phyloP scores from a whole-genome alignment of 148 eudicot species.

The Silene conica region DNA sequence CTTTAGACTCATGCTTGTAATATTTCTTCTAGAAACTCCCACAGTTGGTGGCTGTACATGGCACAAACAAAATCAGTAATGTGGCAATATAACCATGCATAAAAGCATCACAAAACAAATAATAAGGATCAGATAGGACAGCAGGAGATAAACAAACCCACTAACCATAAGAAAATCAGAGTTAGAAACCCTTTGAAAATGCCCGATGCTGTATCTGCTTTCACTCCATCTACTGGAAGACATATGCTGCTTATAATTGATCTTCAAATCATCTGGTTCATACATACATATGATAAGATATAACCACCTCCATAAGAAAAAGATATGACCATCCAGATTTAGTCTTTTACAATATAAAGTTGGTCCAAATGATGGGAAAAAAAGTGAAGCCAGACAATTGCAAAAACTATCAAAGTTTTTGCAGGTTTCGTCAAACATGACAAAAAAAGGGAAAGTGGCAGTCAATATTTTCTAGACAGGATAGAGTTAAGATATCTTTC shows the following conservation, averaged over 20 bases:
- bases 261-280: constrained; percentile 38
- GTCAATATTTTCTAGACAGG: too few relatives aligned
- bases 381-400: too few relatives aligned
- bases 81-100: background rate
- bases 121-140: constrained; percentile 9
- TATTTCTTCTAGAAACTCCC: constrained; percentile 26
- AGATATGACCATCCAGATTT: background rate
- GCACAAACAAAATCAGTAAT: constrained; percentile 1
- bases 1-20: constrained; percentile 25
- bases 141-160: constrained; percentile 12
- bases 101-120: constrained; percentile 3
- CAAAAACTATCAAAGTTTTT: too few relatives aligned
- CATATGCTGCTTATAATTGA: constrained; percentile 28
- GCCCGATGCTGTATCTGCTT: constrained; percentile 28
- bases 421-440: too few relatives aligned
- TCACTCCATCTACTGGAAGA: constrained; percentile 33
- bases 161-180: constrained; percentile 36
- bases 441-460: too few relatives aligned
- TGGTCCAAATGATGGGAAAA: too few relatives aligned
- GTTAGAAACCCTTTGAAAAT: constrained; percentile 29
- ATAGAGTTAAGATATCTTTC: too few relatives aligned
- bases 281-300: background rate
- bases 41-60: constrained; percentile 27
- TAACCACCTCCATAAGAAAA: background rate
- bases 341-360: too few relatives aligned